phyloP scores from a whole-genome alignment of 23 red algal species.

The Gracilaria domingensis region DNA sequence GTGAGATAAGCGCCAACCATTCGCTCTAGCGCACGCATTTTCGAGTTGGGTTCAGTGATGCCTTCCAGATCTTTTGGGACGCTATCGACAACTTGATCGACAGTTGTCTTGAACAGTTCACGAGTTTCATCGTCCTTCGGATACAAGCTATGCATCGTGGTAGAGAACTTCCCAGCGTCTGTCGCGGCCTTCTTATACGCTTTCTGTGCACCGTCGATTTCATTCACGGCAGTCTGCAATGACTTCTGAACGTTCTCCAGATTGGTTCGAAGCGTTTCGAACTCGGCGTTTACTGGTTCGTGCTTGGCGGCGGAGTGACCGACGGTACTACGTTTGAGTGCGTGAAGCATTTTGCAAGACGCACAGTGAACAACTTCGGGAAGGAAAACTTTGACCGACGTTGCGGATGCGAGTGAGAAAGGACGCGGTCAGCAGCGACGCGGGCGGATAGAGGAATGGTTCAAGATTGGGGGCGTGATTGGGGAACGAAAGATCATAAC shows the following conservation, averaged over 20 bases:
- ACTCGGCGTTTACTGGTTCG: slow-evolving; percentile 67
- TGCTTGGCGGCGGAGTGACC: slow-evolving; percentile 39
- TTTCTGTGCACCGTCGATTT: slow-evolving; percentile 42
- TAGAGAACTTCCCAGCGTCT: slow-evolving; percentile 56
- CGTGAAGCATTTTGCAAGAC: slow-evolving; percentile 48
- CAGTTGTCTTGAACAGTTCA: slow-evolving; percentile 40
- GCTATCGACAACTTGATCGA: slow-evolving; percentile 23
- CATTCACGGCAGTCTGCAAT: slow-evolving; percentile 27
- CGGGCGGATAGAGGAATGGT: background rate
- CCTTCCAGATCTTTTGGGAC: slow-evolving; percentile 30
- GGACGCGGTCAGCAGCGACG: no score
- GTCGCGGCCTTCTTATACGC: slow-evolving; percentile 46
- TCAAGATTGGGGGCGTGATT: no score
- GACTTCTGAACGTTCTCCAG: slow-evolving; percentile 64
- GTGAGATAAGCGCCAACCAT: slow-evolving; percentile 68
- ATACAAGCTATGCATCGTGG: slow-evolving; percentile 43
- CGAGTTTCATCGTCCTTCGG: slow-evolving; percentile 67
- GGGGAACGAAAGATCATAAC: no score
- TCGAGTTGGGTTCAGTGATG: slow-evolving; percentile 29
- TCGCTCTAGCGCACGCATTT: slow-evolving; percentile 33
- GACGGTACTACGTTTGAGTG: slow-evolving; percentile 55
- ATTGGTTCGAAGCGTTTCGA: slow-evolving; percentile 39
- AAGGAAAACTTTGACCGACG: background rate
- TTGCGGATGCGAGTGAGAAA: background rate
- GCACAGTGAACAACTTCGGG: background rate